These are phyloP conservation scores for Oryza glumipatula DNA, from an alignment of 176 grass and related monocot species.

Conservation along the genomic window DNA sequence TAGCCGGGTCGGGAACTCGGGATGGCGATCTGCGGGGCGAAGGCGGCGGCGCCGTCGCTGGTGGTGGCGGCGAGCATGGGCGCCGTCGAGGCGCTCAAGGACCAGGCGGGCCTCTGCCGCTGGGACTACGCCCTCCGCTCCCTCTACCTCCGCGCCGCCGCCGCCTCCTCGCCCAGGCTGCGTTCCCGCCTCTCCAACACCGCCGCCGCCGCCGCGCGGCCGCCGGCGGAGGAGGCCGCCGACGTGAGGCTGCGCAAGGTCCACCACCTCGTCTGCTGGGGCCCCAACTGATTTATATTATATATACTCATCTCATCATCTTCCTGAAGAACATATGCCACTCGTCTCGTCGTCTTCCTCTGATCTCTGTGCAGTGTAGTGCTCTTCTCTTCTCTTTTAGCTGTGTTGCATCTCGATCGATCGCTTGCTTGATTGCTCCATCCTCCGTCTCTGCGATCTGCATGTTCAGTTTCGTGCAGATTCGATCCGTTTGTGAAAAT, in stretches of 20 bases:
- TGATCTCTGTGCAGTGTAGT: too few relatives aligned
- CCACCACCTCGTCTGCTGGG: conserved; percentile 79
- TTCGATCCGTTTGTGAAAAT: background rate
- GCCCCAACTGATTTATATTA: conserved; percentile 20
- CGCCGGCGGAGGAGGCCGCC: background rate
- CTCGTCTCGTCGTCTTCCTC: too few relatives aligned
- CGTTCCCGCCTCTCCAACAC: conserved; percentile 15
- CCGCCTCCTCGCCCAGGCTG: conserved; percentile 6
- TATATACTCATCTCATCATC: too few relatives aligned
- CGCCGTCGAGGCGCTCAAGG: conserved; percentile 77
- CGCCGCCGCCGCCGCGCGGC: background rate
- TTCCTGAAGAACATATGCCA: background rate
- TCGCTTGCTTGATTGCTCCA: background rate
- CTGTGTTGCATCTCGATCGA: too few relatives aligned
- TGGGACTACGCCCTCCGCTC: conserved; percentile 73
- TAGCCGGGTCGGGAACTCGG: background rate
- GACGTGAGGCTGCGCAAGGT: conserved; percentile 42
- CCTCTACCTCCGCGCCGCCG: conserved; percentile 41
- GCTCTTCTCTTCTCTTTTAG: too few relatives aligned
- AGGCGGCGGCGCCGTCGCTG: conserved; percentile 47
- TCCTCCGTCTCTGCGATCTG: background rate
- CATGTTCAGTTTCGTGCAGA: background rate
- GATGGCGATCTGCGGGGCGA: conserved; percentile 10
- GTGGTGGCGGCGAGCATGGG: conserved; percentile 71
- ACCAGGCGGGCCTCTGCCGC: conserved; percentile 72